Base-by-base conservation (phyloP, 495 filamentous ascomycete genomes). In the Xylaria venustula region DNA sequence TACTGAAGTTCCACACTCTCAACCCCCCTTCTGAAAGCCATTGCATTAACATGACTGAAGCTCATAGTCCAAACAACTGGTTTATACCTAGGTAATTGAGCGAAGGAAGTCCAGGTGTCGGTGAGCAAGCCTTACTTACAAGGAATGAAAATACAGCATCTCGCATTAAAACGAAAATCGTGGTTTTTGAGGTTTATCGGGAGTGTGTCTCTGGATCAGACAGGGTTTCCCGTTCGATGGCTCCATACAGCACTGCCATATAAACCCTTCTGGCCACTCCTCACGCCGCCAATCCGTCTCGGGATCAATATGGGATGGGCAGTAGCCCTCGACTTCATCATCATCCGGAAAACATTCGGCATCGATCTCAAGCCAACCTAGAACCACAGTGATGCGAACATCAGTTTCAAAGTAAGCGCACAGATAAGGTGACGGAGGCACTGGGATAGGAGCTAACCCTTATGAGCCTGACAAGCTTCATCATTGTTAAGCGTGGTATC, bases 401-500 rank as follows among this genome's bases (percentile, higher is more conserved):
- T 25, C n/a, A 23, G 22, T 48, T 11, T 36, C n/a, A 6, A 28
- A 12, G 32, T 36, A 30, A 40, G 19, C 36, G 23, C 25, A 32
- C 17, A 32, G 25, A 4, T 20, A 32, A 14, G 25, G 6, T 3
- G 15, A 15, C 37, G 37, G 14, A 40, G 14, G 15, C 7, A 34
- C 30, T 5, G 7, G 3, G 28, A 5, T 36, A 2, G 22, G 32
- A 40, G 23, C 57, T 60, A 0, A 60, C 37, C 57, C 5, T 30
- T 1, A 26, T 61, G 58, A 12, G 22, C 48, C 41, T 23, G 41
- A n/a, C 58, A 61, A 15, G 58, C 58, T 28, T 19, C 11, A 19
- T 54, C 9, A 28, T 61, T 12, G 14, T 61, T 61, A 20, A 48
- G 44, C 6, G 58, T 61, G 20, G 54, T 37, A 11, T 61, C 58